Evolutionary conservation across 352 stramenopile genomes (phyloP).

Genomic region (Phytophthora citrophthora): DNA sequence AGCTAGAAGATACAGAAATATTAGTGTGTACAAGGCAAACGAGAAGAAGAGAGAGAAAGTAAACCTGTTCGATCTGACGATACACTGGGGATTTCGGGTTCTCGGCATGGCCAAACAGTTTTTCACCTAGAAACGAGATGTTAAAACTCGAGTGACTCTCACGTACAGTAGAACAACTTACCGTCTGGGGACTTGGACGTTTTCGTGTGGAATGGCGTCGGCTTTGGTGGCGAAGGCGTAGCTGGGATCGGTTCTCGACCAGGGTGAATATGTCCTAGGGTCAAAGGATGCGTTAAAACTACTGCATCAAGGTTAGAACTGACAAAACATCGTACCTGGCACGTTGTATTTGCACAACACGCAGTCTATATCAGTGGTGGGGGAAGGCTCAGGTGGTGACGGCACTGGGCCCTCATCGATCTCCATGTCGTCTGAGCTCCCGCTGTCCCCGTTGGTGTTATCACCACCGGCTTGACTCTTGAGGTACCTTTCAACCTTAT

Average conservation of each 20-base stretch:
- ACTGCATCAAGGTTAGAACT: no score
- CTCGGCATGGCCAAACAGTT: slow-evolving; percentile 51
- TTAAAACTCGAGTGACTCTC: slow-evolving; percentile 1
- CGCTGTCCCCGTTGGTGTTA: slow-evolving; percentile 11
- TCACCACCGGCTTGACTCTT: slow-evolving; percentile 20
- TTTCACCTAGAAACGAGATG: slow-evolving; percentile 32
- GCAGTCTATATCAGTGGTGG: slow-evolving; percentile 39
- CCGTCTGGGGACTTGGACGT: slow-evolving; percentile 31
- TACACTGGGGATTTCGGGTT: slow-evolving; percentile 71
- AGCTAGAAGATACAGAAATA: slow-evolving; percentile 36
- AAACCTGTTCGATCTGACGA: slow-evolving; percentile 61
- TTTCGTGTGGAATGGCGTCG: slow-evolving; percentile 30
- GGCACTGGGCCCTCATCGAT: slow-evolving; percentile 19
- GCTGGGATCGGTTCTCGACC: slow-evolving; percentile 43
- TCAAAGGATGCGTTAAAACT: background rate
- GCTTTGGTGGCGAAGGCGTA: slow-evolving; percentile 11
- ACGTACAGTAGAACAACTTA: slow-evolving; percentile 4
- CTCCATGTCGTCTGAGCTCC: slow-evolving; percentile 27
- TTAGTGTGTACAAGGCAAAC: background rate
- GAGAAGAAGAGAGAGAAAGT: background rate
- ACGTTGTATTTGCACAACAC: slow-evolving; percentile 87
- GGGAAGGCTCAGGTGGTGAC: slow-evolving; percentile 17
- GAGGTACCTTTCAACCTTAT: slow-evolving; percentile 51
- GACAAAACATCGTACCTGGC: slow-evolving; percentile 37
- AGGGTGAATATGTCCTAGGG: slow-evolving; percentile 71